Evolutionary conservation across 768 basidiomycete species (phyloP), one percentile per base, ranked within the genome.

Genomic region (Tricholoma saponaceum): DNA sequence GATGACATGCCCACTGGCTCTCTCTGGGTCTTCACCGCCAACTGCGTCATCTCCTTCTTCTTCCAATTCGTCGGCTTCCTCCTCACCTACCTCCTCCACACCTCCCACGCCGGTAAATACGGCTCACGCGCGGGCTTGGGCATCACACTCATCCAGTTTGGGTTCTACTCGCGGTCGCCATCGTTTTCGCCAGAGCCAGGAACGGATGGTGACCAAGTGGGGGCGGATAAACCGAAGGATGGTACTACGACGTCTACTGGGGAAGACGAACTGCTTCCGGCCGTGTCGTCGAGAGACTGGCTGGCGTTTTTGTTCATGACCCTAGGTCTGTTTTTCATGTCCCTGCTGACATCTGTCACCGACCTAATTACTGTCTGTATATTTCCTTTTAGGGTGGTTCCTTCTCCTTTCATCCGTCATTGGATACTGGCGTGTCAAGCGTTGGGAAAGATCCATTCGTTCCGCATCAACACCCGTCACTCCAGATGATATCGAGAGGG

Each of bases 31-130:
- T 95, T 94, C 73, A 65, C 84, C 60, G 77, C 84, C 74, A 93
- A 92, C 71, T 69, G 89, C 55, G 82, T 95, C 75, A 86, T 92
- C 57, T 95, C 93, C 6, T 90, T 90, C 75, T 93, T 95, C 75
- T 98, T 99, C 87, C 95, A 98, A 74, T 95, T 98, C 70, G 82
- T 96, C 66, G 95, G 92, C 52, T 94, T 91, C 79, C 72, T 90
- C 58, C 82, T 99, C 74, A 97, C 95, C 0, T 97, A 94, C 66
- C 86, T 98, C 64, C 85, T 98, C 2, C 89, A 91, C 73, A 87
- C 86, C 12, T 89, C 94, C 1, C 95, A 98, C 67, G 93, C 97
- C 0, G 92, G 89, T 59, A 95, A 95, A 70, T 92, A 83, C 67
- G 97, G 97, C 51, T 93, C 92, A 14, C 88, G 93, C 44, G 94